Percentiles rank a stretch among this genome's conserved stretches.
phyloP scores from a whole-genome alignment of 305 asterid species.

The Galium porrigens region DNA sequence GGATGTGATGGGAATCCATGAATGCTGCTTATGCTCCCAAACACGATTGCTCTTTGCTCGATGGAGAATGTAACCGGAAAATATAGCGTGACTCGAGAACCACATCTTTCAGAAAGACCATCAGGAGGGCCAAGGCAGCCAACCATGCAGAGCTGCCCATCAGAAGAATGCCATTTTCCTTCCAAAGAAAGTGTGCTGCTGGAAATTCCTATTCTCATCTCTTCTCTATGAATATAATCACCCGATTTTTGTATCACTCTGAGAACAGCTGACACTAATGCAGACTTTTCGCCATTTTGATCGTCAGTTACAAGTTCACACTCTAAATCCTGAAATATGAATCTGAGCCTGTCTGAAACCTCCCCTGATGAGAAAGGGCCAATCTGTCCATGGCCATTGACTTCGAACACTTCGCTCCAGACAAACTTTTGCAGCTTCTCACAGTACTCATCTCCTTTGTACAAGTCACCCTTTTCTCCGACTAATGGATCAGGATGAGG shows the following conservation, averaged over 20 bases:
- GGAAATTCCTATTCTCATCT: conserved; percentile 15
- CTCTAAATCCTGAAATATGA: conserved; percentile 15
- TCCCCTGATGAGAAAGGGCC: conserved; percentile 13
- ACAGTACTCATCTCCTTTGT: conserved; percentile 10
- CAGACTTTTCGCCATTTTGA: background rate
- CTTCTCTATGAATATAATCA: conserved; percentile 7
- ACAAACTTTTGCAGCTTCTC: conserved; percentile 6
- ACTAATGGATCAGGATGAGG: conserved; percentile 12
- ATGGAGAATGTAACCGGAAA: conserved; percentile 11
- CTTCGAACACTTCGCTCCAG: conserved; percentile 12
- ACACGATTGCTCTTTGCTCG: background rate
- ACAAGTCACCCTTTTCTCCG: conserved; percentile 2
- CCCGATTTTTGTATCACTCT: conserved; percentile 9
- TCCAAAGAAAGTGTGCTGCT: conserved; percentile 14
- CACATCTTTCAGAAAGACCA: conserved; percentile 10
- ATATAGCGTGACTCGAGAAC: conserved; percentile 5
- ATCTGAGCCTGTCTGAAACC: conserved; percentile 10
- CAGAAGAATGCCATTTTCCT: conserved; percentile 17
- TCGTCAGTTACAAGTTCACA: conserved; percentile 8
- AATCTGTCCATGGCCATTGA: background rate
- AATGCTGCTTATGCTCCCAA: conserved; percentile 15
- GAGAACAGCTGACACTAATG: conserved; percentile 9
- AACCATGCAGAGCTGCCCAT: conserved; percentile 19
- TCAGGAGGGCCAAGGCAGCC: conserved; percentile 16
- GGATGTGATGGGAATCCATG: conserved; percentile 4